Evolutionary conservation across 2,329 filamentous ascomycete species (phyloP), one percentile per base, ranked within the genome.

Genomic region (Cryphonectria parasitica): DNA sequence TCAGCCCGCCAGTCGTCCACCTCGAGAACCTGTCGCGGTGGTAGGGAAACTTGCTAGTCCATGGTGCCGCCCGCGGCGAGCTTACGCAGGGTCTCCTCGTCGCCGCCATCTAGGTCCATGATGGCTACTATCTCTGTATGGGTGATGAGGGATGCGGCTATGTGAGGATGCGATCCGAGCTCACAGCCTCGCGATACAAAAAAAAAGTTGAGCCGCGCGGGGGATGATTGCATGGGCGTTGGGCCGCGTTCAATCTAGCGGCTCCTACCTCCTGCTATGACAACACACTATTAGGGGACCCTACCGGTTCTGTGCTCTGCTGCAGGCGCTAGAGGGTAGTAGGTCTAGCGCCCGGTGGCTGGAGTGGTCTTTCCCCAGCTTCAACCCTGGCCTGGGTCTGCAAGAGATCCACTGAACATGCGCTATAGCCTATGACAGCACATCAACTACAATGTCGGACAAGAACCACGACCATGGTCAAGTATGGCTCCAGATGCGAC

Each of bases 51-150:
- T 80, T 81, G 90, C 89, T 84, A 85, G 76, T 89, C 85, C 73
- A 90, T 85, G 25, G 81, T 75, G 28, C 82, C 84, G 73, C 88
- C 88, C 25, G 81, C 78, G 31, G 88, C 86, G 74, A 89, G 80
- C 71, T 74, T 81, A 73, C 77, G 78, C 74, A 89, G 80, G 41
- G 84, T 78, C 41, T 82, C 84, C 64, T 87, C 84, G 73, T 87
- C 86, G 61, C 87, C 87, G 64, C 79, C 80, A 73, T 89, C 88
- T 49, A 86, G 82, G 69, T 89, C 87, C 87, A 89, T 89, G 43
- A 39, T 72, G 36, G 73, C 74, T 71, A 73, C 70, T 72, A 75
- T 75, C 34, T 52, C 72, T 64, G 82, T 73, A 75, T 22, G 56
- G 11, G 43, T 34, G n/a, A 31, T 7, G 43, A 31, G 31, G 41